phyloP scores from a whole-genome alignment of 805 yeast genomes.

The Cyberlindnera veronae region DNA sequence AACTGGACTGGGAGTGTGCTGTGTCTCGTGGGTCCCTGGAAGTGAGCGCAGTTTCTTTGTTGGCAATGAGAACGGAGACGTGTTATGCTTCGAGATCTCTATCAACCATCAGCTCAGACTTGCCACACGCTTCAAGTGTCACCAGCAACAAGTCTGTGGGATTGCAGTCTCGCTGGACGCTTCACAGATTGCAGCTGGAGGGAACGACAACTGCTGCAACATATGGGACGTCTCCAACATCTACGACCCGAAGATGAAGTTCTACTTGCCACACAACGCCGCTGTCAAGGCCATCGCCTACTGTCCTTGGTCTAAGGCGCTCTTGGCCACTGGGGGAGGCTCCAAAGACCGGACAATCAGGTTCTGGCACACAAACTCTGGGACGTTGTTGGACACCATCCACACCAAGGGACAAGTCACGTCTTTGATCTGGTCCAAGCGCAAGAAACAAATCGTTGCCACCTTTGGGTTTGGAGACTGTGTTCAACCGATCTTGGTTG shows the following conservation, averaged over 20 bases:
- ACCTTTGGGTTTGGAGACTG: conserved; percentile 77
- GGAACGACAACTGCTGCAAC: conserved; percentile 77
- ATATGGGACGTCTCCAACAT: conserved; percentile 62
- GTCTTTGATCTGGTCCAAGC: conserved; percentile 70
- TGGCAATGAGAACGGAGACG: conserved; percentile 67
- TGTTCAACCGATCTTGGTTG: conserved; percentile 47
- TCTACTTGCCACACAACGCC: conserved; percentile 63
- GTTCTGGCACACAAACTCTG: conserved; percentile 84
- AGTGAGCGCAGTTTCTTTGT: conserved; percentile 40
- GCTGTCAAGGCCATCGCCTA: conserved; percentile 89
- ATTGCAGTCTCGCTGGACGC: conserved; percentile 54
- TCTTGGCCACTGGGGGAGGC: conserved; percentile 91
- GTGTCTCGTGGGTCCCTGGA: conserved; percentile 57
- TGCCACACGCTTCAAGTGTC: conserved; percentile 38
- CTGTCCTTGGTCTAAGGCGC: conserved; percentile 83
- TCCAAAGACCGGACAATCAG: conserved; percentile 73
- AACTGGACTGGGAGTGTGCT: conserved; percentile 43
- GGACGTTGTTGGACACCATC: conserved; percentile 58
- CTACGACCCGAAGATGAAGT: conserved; percentile 40
- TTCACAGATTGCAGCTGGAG: conserved; percentile 70
- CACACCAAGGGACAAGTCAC: conserved; percentile 75
- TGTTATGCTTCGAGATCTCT: conserved; percentile 36
- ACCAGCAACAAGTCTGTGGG: conserved; percentile 61
- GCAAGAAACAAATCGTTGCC: conserved; percentile 61
- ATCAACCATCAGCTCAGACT: conserved; percentile 20